Percentiles rank a stretch among this genome's conserved stretches.
phyloP scores from a whole-genome alignment of 2,329 filamentous ascomycete species.

The Dactylellina cionopaga region DNA sequence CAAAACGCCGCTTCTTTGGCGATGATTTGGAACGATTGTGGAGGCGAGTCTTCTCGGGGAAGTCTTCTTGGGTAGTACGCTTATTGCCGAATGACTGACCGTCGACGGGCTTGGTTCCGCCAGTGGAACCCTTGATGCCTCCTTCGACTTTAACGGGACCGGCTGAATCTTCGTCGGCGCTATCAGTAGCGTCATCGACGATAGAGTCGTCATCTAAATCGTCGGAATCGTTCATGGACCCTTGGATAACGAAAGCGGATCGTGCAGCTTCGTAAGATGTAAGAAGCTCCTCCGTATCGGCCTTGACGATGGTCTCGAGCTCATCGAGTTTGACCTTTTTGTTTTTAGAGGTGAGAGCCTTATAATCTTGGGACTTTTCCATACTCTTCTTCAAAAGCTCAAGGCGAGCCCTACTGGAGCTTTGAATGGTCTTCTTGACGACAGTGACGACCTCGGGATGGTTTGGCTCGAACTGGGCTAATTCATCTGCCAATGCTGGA shows the following conservation, averaged over 20 bases:
- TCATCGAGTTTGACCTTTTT: slow-evolving; percentile 7
- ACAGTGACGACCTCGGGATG: neutral
- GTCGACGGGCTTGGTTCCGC: neutral
- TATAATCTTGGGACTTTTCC: neutral
- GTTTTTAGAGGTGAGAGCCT: neutral
- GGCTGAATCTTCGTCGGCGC: neutral
- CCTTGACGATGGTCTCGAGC: neutral
- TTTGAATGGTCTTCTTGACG: neutral
- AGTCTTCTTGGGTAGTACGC: neutral
- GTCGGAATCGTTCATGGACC: too few species aligned
- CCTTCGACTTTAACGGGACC: too few species aligned
- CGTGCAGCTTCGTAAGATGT: too few species aligned
- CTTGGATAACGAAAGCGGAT: too few species aligned
- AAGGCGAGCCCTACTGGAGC: neutral
- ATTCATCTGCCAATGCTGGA: too few species aligned
- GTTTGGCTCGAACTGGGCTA: too few species aligned
- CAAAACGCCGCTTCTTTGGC: slow-evolving; percentile 32
- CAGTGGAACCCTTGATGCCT: neutral
- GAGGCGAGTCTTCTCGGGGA: slow-evolving; percentile 31
- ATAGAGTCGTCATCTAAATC: neutral
- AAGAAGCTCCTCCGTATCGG: neutral
- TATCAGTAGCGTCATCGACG: neutral
- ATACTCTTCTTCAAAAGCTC: neutral
- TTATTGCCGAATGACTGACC: neutral
- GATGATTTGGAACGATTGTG: slow-evolving; percentile 21